phyloP scores from a whole-genome alignment of 116 monocot genomes.

The Trichopus zeylanicus region DNA sequence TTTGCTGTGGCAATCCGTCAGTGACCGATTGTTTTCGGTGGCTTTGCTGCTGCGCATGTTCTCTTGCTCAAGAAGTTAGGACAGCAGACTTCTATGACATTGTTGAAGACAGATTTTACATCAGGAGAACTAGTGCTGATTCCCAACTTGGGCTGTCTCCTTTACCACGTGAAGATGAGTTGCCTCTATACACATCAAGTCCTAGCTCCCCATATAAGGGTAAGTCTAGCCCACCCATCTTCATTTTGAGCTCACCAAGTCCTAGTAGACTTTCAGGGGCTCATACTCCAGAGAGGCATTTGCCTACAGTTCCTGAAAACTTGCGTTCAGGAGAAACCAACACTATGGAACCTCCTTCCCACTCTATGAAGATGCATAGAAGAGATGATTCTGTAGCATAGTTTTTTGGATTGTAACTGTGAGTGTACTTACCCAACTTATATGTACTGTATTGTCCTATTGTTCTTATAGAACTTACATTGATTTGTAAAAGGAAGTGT shows the following conservation, averaged over 20 bases:
- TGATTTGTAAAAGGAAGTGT: no score
- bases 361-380: no score
- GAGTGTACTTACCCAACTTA: no score
- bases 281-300: no score
- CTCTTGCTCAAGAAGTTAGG: constrained; percentile 21
- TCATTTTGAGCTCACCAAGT: background rate
- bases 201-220: background rate
- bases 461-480: no score
- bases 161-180: background rate
- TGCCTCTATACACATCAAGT: background rate
- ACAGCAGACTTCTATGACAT: constrained; percentile 12
- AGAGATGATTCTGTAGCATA: no score
- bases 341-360: no score
- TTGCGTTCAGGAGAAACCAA: no score
- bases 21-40: constrained; percentile 25
- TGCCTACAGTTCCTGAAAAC: no score
- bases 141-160: background rate
- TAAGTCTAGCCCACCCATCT: background rate
- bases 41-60: constrained; percentile 32
- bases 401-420: no score
- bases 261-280: no score
- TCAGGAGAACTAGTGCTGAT: background rate
- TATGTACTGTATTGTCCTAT: no score
- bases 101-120: constrained; percentile 18
- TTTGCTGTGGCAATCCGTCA: constrained; percentile 12